phyloP scores from a whole-genome alignment of 805 yeast genomes.

The Candida odintsovae region DNA sequence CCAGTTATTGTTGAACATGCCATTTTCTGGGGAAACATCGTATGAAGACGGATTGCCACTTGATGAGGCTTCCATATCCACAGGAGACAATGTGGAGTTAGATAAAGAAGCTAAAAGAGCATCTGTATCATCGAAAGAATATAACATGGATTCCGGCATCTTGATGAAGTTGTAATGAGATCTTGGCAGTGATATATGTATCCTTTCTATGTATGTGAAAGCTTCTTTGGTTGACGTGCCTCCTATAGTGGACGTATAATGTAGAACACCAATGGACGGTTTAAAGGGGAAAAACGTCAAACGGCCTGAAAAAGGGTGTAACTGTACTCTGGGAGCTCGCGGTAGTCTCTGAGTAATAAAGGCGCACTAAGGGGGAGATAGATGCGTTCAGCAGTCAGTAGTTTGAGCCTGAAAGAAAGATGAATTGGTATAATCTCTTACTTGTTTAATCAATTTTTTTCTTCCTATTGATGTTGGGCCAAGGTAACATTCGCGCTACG shows the following conservation, averaged over 20 bases:
- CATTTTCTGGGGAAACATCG: slow-evolving; percentile 17
- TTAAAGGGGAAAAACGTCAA: not conserved
- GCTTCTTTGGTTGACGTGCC: not conserved
- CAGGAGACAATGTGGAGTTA: slow-evolving; percentile 19
- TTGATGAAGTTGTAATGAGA: not conserved
- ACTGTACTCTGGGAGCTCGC: not conserved
- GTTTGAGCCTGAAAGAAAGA: not conserved
- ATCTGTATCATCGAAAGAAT: slow-evolving; percentile 24
- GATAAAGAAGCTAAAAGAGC: slow-evolving; percentile 24
- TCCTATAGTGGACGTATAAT: not conserved
- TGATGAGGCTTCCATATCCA: slow-evolving; percentile 14
- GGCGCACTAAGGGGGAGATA: not conserved
- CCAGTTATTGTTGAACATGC: slow-evolving; percentile 13
- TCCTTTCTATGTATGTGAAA: not conserved
- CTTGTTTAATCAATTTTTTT: not conserved
- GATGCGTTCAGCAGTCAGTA: not conserved
- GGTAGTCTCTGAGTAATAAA: not conserved
- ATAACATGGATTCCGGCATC: slow-evolving; percentile 2
- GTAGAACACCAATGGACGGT: not conserved
- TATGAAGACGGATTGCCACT: slow-evolving; percentile 18
- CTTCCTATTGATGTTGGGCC: not conserved
- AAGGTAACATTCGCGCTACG: not conserved
- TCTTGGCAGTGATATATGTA: too few relatives aligned
- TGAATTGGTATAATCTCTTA: not conserved
- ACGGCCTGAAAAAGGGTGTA: not conserved